Conservation (phyloP, 352 stramenopile species). For the Pythium dissimile region DNA sequence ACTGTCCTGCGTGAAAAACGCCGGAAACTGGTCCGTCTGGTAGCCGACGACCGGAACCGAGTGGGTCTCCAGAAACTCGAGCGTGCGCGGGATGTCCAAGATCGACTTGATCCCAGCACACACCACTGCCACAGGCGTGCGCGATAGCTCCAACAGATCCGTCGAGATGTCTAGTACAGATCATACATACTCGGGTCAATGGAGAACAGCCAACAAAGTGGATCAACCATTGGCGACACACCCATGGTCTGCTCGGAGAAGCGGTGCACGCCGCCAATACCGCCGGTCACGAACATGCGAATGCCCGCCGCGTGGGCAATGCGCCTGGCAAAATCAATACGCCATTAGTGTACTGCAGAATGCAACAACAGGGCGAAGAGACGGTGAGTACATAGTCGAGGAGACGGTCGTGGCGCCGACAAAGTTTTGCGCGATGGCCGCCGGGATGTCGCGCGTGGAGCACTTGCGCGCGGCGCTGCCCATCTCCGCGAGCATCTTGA, state of each 20-base stretch:
- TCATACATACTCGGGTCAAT: no score
- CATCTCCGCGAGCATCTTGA: conserved; percentile 62
- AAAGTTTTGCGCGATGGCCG: conserved; percentile 68
- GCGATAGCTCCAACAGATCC: conserved; percentile 94
- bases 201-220: no score
- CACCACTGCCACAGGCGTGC: conserved; percentile 95
- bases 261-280: conserved; percentile 96
- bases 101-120: conserved; percentile 99
- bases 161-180: conserved; percentile 96
- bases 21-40: conserved; percentile 93
- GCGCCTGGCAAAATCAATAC: conserved; percentile 44
- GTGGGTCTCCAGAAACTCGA: conserved; percentile 97
- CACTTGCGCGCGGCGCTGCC: conserved; percentile 64
- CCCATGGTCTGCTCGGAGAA: conserved; percentile 92
- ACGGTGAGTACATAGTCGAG: conserved; percentile 93
- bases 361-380: not conserved
- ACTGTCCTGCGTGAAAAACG: conserved; percentile 96
- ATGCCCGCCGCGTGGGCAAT: conserved; percentile 94
- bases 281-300: conserved; percentile 96
- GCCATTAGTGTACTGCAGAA: no score
- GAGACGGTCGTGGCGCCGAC: conserved; percentile 96
- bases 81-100: conserved; percentile 94
- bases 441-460: conserved; percentile 82
- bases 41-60: conserved; percentile 94
- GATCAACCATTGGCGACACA: conserved; percentile 17